Evolutionary conservation across 805 yeast genomes (phyloP).

Genomic region (Kodamaea neixiangensis): DNA sequence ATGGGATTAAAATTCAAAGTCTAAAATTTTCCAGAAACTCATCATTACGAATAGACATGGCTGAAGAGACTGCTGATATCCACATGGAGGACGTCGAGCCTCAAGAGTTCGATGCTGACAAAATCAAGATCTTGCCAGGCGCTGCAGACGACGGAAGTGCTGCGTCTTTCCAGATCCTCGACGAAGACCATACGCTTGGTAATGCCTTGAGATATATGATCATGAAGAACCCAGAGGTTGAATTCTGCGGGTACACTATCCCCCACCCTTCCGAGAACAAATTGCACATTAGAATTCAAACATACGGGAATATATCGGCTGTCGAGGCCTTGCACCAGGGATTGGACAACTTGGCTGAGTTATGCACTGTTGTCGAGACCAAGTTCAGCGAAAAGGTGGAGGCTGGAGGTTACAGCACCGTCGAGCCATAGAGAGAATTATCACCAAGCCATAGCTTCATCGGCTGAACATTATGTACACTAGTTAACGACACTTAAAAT

Average conservation of each 20-base stretch:
- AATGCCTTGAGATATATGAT: conserved; percentile 91
- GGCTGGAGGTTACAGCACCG: conserved; percentile 52
- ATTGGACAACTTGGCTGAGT: conserved; percentile 74
- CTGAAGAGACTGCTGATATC: conserved; percentile 25
- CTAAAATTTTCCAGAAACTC: not conserved
- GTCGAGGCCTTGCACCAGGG: conserved; percentile 93
- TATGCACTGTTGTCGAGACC: conserved; percentile 83
- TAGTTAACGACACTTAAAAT: conserved; percentile 1
- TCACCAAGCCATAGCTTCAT: not conserved
- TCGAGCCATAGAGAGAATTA: conserved; percentile 45
- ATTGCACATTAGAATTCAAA: conserved; percentile 89
- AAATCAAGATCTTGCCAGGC: conserved; percentile 75
- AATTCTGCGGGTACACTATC: conserved; percentile 96
- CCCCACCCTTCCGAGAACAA: conserved; percentile 97
- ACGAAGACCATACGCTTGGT: conserved; percentile 96
- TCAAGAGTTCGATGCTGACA: conserved; percentile 54
- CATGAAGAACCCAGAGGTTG: conserved; percentile 97
- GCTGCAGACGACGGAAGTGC: conserved; percentile 91
- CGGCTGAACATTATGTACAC: conserved; percentile 1
- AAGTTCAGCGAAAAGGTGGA: conserved; percentile 70
- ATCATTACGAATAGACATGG: conserved; percentile 12
- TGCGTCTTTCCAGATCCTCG: conserved; percentile 88
- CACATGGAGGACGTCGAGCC: conserved; percentile 23
- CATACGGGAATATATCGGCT: conserved; percentile 84
- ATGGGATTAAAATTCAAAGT: not conserved